These are phyloP conservation scores for Penicilliopsis zonata DNA, from an alignment of 495 filamentous ascomycete species.

Conservation along the genomic window DNA sequence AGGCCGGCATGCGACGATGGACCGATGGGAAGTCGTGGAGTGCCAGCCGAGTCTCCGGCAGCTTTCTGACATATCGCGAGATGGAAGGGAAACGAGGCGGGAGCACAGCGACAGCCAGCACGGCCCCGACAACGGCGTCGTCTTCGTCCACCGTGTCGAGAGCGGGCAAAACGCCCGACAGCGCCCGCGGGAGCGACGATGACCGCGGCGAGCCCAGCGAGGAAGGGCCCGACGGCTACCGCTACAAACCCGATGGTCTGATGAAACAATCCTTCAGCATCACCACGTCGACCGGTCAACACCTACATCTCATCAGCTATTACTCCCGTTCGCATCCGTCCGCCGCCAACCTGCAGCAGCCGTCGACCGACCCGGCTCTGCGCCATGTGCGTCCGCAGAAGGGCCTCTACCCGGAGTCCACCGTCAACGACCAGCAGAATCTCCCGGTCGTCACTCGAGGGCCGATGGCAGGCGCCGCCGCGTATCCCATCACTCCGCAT, in stretches of 20 bases:
- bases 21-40: slow-evolving; percentile 99
- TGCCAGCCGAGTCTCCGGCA: slow-evolving; percentile 91
- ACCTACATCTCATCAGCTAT: slow-evolving; percentile 94
- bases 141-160: slow-evolving; percentile 39
- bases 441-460: slow-evolving; percentile 52
- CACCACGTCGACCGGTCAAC: slow-evolving; percentile 77
- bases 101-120: too few relatives aligned
- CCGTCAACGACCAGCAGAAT: slow-evolving; percentile 71
- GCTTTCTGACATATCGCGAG: slow-evolving; percentile 93
- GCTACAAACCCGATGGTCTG: slow-evolving; percentile 91
- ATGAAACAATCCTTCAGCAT: slow-evolving; percentile 99
- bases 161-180: slow-evolving; percentile 71
- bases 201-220: slow-evolving; percentile 58
- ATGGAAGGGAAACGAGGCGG: slow-evolving; percentile 94
- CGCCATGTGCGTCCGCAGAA: slow-evolving; percentile 76
- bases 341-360: slow-evolving; percentile 57
- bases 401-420: slow-evolving; percentile 94
- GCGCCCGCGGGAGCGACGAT: slow-evolving; percentile 66
- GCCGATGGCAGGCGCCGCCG: slow-evolving; percentile 45
- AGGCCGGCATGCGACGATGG: slow-evolving; percentile 97
- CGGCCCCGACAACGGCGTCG: slow-evolving; percentile 41
- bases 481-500: slow-evolving; percentile 39
- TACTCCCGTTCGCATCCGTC: slow-evolving; percentile 67
- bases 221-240: slow-evolving; percentile 87
- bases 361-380: slow-evolving; percentile 66